Base-by-base conservation (phyloP, 2,329 filamentous ascomycete species). In the Penicillium carneum region DNA sequence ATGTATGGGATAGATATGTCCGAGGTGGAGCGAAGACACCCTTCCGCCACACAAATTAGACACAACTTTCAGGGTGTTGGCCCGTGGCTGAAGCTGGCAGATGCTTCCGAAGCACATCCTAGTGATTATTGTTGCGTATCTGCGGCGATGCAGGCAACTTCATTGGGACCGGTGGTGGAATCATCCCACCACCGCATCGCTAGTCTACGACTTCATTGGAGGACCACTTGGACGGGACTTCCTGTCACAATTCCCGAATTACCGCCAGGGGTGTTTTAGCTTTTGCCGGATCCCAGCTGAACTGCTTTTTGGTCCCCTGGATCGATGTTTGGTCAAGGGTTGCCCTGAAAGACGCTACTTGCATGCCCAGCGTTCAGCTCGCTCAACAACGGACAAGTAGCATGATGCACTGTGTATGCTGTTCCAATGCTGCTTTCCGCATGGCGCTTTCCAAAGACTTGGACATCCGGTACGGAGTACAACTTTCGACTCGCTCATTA, bases 51-150 rank as follows among this genome's bases (percentile, higher is more conserved):
- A 59, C 34, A 1, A 34, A 53, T 61, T 36, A 20, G 11, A 58
- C 6, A 26, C 9, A n/a, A 55, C 42, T 34, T 43, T 43, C 43
- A 20, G 31, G 29, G 31, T 43, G 34, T 26, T 51, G n/a, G 43
- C 47, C 34, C 42, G 61, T 63, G 33, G 41, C 45, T 14, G 61
- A 63, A 59, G 59, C 16, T 14, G 26, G 18, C 48, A 62, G 47
- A 63, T 62, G 46, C 23, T 48, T 5, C 23, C 23, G 23, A 26
- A 26, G 23, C 4, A 16, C 12, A 45, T 33, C 20, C n/a, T 23
- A 3, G 10, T 54, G 42, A 45, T 56, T 46, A 45, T 59, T 46
- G 29, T 55, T 41, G 49, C 39, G 34, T 55, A 56, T 46, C 52
- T 45, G 52, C 38, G 52, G 51, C 52, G 46, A 50, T 8, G 46